These are phyloP conservation scores for Adiantum capillusveneris DNA, from an alignment of 75 land plant species.

Conservation along the genomic window DNA sequence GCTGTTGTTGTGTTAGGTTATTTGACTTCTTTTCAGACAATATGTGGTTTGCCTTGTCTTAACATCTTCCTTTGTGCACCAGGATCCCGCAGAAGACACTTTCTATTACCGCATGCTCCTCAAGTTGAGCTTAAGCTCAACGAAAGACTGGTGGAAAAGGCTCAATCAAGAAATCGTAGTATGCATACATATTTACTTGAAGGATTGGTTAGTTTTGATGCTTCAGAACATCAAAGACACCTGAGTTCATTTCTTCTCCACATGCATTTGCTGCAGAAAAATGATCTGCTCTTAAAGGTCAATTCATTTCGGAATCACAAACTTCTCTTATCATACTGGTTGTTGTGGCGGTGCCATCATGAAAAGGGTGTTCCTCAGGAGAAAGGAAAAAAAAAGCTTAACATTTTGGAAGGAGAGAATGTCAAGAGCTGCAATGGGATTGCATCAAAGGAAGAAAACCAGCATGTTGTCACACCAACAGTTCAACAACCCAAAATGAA, in stretches of 20 bases:
- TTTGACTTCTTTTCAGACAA: not conserved
- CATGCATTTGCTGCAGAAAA: slow-evolving; percentile 16
- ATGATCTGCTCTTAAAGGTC: slow-evolving; percentile 7
- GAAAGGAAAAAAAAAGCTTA: not conserved
- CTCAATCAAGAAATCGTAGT: slow-evolving; percentile 11
- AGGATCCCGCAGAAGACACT: slow-evolving; percentile 17
- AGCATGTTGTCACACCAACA: no score
- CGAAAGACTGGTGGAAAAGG: slow-evolving; percentile 13
- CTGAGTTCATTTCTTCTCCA: no score
- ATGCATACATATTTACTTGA: not conserved
- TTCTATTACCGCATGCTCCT: slow-evolving; percentile 17
- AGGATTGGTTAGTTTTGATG: not conserved
- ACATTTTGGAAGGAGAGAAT: not conserved
- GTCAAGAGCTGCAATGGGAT: no score
- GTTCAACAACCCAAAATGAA: no score
- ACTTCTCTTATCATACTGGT: slow-evolving; percentile 12
- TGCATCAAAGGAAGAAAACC: no score
- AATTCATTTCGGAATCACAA: slow-evolving; percentile 13
- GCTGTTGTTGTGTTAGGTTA: no score
- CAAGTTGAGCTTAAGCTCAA: slow-evolving; percentile 9
- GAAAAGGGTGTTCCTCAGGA: not conserved
- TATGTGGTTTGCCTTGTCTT: not conserved
- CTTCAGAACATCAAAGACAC: not conserved
- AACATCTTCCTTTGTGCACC: not conserved
- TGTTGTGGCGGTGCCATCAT: slow-evolving; percentile 13